A percentile compares a stretch with the other conserved stretches of the same genome.
These are phyloP conservation scores for Naganishia albida DNA, from an alignment of 1,284 basidiomycete species.

Conservation along the genomic window DNA sequence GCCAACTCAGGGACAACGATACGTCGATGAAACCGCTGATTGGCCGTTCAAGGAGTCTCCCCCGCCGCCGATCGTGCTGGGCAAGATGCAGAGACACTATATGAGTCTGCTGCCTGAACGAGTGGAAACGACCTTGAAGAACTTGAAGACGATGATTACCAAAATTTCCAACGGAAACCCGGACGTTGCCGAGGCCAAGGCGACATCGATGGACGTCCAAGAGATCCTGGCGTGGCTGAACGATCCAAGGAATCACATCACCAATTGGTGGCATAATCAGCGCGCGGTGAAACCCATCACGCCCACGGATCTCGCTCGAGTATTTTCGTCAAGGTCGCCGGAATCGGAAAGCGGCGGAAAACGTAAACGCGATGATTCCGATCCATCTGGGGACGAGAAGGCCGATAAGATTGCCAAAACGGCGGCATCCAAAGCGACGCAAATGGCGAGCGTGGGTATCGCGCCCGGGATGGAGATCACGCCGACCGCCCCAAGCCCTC, in stretches of 20 bases:
- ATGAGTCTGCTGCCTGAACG: constrained; percentile 14
- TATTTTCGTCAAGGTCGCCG: constrained; percentile 2
- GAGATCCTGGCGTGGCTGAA: constrained; percentile 24
- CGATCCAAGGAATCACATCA: constrained; percentile 25
- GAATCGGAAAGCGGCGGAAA: constrained; percentile 15
- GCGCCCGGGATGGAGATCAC: not conserved
- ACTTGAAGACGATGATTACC: constrained; percentile 13
- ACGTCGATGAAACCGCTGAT: not conserved
- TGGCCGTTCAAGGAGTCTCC: constrained; percentile 3
- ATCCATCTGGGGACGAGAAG: constrained; percentile 3
- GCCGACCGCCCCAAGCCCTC: not conserved
- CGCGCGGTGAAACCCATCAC: constrained; percentile 12
- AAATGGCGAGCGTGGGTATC: too few relatives aligned
- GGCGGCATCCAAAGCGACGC: not conserved
- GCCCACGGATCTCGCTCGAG: constrained; percentile 5
- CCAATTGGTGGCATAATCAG: constrained; percentile 21
- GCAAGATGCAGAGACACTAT: constrained; percentile 8
- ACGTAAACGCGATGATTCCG: constrained; percentile 18
- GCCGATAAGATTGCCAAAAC: constrained; percentile 15
- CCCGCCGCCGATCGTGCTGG: not conserved
- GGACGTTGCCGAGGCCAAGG: constrained; percentile 24
- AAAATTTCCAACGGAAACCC: constrained; percentile 8
- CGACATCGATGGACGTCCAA: constrained; percentile 14
- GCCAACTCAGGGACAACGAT: not conserved
- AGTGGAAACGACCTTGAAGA: constrained; percentile 10